Evolutionary conservation across 2,329 filamentous ascomycete species (phyloP), one percentile per base, ranked within the genome.

Genomic region (Furcasterigmium sp.): DNA sequence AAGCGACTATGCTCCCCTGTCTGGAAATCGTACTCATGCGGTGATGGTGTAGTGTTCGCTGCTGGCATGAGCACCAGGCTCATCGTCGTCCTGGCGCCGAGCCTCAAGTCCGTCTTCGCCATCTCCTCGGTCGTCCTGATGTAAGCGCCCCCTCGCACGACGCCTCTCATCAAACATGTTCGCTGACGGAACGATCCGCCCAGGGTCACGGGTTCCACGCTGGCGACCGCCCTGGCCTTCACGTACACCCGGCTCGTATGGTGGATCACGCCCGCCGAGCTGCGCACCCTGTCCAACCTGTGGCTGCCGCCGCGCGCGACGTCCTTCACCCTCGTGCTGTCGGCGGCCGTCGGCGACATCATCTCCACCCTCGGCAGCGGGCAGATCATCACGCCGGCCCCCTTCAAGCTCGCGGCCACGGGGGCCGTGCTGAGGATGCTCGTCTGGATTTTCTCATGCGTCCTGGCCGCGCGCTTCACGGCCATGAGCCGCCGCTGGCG

Each of bases 191-290:
- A 9, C 5, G 9, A 8, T 6, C 14, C 10, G 8, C 14, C 4
- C 17, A 39, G 37, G 37, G 18, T 29, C 8, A 29, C 37, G 11
- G 29, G 25, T 11, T 23, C 37, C 37, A 20, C 29, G 18, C 23
- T 17, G 5, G 28, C 37, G 32, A 41, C 32, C 4, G 39, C 39
- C 21, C 23, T 50, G 15, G 38, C 44, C 10, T 45, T 50, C 37
- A 50, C 48, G 6, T 47, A 50, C 38, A 50, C 48, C 5, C 32
- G 48, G 11, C 18, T 50, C 18, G 44, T 42, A 11, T 46, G 44
- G 44, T 50, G 43, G 48, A 40, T 50, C 23, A 44, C 46, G 19
- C 41, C 46, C 1, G 9, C 37, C 8, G 41, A 47, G 40, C 36
- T 45, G 14, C 41, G 43, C 9, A 44, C 20, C 6, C n/a, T 36